Base-by-base conservation (phyloP, 768 basidiomycete genomes). In the Boletales sp. region DNA sequence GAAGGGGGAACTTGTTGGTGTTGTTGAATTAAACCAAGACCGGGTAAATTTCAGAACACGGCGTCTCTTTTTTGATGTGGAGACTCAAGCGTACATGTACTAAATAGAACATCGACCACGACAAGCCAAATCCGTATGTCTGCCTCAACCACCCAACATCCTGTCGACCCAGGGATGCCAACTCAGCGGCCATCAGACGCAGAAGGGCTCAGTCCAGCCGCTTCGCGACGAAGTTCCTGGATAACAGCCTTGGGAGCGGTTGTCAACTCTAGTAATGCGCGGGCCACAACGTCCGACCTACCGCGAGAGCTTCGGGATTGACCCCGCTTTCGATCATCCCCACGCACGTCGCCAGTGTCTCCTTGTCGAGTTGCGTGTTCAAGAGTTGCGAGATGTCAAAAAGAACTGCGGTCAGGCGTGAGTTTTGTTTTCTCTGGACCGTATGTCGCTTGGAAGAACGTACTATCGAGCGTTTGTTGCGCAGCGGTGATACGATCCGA, bases 311-410 rank as follows among this genome's bases (percentile, higher is more conserved):
- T 61, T 94, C 91, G 11, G 93, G 90, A 66, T 94, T 95, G 41
- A 88, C 89, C 15, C 93, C 93, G 53, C 82, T 85, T 71, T 95
- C 93, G 58, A 95, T 92, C 86, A 95, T 85, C 36, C 84, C 80
- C 19, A 95, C 83, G 65, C 93, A 95, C 21, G 88, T 93, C 33
- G 87, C 90, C n/a, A 95, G 79, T 3, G 90, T 90, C 63, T 92
- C 88, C 60, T 88, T 90, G 72, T 94, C 91, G 37, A 95, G 76
- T 50, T 86, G 82, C 0, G 93, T 94, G 55, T 93, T 88, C 44
- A 95, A 71, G 41, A 94, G 70, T 69, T 93, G 90, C 17, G 93
- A 92, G 48, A 95, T 88, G 52, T 94, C 91, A 61, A 84, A 79
- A 21, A 95, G 75, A 55, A 87, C 93, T 95, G 56, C 30, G 35